phyloP scores from a whole-genome alignment of 106 monocot species.

The Phalaenopsis aphrodite region DNA sequence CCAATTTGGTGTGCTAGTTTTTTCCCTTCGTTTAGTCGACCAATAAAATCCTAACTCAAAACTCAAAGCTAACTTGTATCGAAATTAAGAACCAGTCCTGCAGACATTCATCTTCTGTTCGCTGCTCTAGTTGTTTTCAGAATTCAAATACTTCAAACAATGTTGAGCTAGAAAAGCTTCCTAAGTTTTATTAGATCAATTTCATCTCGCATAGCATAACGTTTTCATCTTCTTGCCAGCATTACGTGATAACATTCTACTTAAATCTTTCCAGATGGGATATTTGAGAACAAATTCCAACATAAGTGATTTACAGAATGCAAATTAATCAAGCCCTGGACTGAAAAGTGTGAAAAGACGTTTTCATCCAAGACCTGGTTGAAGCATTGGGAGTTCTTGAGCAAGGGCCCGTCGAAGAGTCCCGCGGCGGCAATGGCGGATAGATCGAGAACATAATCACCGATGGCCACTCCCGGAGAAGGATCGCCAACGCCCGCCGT shows the following conservation, averaged over 20 bases:
- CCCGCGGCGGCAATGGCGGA: conserved; percentile 65
- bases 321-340: background rate
- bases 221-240: background rate
- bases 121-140: background rate
- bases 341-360: background rate
- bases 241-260: background rate
- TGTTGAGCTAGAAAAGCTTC: background rate
- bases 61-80: background rate
- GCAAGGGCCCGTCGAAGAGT: conserved; percentile 78
- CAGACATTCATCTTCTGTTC: background rate
- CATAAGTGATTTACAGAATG: background rate
- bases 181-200: background rate
- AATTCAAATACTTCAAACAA: background rate
- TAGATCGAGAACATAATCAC: conserved; percentile 81
- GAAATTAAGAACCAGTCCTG: background rate
- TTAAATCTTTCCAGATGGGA: background rate
- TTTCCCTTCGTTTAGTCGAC: background rate
- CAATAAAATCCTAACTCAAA: background rate
- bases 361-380: conserved; percentile 40
- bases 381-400: conserved; percentile 66
- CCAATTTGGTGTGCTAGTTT: background rate
- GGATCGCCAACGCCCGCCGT: conserved; percentile 1
- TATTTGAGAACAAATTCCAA: background rate
- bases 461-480: conserved; percentile 77
- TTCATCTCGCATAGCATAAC: background rate